A percentile compares a stretch with the other conserved stretches of the same genome.
Conservation (phyloP, 2,329 filamentous ascomycete species). For the Neofusicoccum laricinum region DNA sequence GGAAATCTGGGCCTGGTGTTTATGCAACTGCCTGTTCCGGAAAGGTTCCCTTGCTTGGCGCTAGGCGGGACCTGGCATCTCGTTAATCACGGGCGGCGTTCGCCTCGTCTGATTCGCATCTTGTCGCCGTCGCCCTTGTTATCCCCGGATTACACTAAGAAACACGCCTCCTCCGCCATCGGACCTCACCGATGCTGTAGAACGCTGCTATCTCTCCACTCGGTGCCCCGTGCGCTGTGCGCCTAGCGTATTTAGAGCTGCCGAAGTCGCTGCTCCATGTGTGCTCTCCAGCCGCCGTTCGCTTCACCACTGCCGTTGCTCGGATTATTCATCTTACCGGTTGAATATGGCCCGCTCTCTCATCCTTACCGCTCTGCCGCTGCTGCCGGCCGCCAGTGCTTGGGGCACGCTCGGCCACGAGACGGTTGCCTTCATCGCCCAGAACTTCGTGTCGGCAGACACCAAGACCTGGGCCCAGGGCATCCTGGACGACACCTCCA, state of each 20-base stretch:
- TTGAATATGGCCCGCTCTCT: slow-evolving; percentile 15
- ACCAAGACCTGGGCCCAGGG: slow-evolving; percentile 45
- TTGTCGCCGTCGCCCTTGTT: neutral
- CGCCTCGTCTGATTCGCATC: slow-evolving; percentile 1
- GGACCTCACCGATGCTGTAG: slow-evolving; percentile 7
- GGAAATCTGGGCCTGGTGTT: neutral
- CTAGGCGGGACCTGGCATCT: slow-evolving; percentile 12
- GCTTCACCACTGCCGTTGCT: neutral
- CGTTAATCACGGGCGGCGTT: neutral
- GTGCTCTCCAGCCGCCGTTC: neutral
- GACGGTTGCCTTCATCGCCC: slow-evolving; percentile 55
- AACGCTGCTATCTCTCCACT: neutral
- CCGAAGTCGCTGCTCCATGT: neutral
- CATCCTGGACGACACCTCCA: slow-evolving; percentile 43
- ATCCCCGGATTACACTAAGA: neutral
- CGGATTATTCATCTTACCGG: too few species aligned
- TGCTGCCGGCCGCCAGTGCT: slow-evolving; percentile 29
- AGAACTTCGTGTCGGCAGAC: slow-evolving; percentile 43
- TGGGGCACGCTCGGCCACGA: slow-evolving; percentile 56
- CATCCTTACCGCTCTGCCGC: slow-evolving; percentile 23
- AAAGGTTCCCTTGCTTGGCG: neutral
- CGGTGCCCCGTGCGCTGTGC: neutral
- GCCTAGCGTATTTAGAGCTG: neutral
- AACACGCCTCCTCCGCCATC: neutral
- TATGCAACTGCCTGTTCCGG: slow-evolving; percentile 3